Base-by-base conservation (phyloP, 805 yeast genomes). In the Wickerhamomyces sydowiorum region DNA sequence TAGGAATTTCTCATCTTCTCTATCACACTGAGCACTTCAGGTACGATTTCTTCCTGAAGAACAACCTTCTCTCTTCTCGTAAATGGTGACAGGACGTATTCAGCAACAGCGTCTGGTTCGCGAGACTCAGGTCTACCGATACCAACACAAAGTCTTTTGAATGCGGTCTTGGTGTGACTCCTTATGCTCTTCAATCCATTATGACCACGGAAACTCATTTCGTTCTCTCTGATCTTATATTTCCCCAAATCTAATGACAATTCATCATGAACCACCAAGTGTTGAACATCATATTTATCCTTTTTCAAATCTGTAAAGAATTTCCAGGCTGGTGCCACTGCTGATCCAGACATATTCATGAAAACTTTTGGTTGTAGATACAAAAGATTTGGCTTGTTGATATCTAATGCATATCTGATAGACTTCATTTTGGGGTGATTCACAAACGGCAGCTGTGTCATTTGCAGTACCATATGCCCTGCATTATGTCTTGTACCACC, bases 221-320 rank as follows among this genome's bases (percentile, higher is more conserved):
- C 74, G 13, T 78, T 80, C 15, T 64, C 66, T 37, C 91, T 68
- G 1, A 83, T 57, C 52, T 83, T 83, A 18, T 80, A 66, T 40
- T 76, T 74, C 0, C 97, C 96, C 3, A 80, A 49, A 0, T 73
- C 75, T 13, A 80, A 57, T 45, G 79, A 82, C 36, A 89, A 57
- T 50, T 90, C 97, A 58, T 90, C 97, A 56, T 86, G 95, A 1
- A 89, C 53, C 0, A 88, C 73, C 2, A 88, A 69, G 44, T 80
- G 64, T 8, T 56, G 62, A 3, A 74, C 67, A 38, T 68, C 56
- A 36, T 52, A 54, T 7, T 51, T 51, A 8, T 51, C 33, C n/a
- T 44, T 31, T 22, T 47, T 50, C 31, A 42, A 53, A 36, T 49
- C 50, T 35, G 46, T 43, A 23, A 74, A 51, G 41, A 60, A 53